Evolutionary conservation across 1,284 basidiomycete species (phyloP).

Genomic region (Inonotus hispidus): DNA sequence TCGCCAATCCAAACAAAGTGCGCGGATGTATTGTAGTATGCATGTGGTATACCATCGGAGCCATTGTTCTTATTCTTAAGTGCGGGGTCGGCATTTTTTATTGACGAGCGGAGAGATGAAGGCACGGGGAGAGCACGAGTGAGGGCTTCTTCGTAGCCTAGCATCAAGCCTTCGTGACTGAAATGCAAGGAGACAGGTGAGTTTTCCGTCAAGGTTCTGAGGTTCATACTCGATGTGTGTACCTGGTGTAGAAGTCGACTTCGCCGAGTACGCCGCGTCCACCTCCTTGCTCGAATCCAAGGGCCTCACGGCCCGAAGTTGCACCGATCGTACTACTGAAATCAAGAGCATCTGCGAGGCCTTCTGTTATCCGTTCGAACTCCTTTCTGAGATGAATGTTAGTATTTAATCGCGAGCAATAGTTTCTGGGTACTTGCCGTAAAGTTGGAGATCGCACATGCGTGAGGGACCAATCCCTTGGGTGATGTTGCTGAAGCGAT

Average conservation of each 20-base stretch:
- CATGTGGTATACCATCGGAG: slow-evolving; percentile 27
- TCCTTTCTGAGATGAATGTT: slow-evolving; percentile 46
- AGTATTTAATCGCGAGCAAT: neutral
- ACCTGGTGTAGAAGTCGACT: slow-evolving; percentile 94
- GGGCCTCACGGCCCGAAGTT: slow-evolving; percentile 44
- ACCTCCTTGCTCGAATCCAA: slow-evolving; percentile 62
- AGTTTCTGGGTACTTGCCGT: slow-evolving; percentile 36
- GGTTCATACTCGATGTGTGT: slow-evolving; percentile 21
- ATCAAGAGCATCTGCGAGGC: slow-evolving; percentile 86
- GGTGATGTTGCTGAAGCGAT: slow-evolving; percentile 69
- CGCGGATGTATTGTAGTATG: slow-evolving; percentile 82
- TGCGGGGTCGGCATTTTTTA: neutral
- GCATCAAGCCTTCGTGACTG: slow-evolving; percentile 91
- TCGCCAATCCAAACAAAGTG: slow-evolving; percentile 99
- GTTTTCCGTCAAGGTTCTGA: neutral
- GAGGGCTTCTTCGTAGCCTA: slow-evolving; percentile 90
- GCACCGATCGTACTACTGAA: slow-evolving; percentile 88
- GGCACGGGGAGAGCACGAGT: slow-evolving; percentile 60
- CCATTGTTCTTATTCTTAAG: neutral
- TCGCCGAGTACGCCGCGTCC: slow-evolving; percentile 76
- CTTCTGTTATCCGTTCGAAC: slow-evolving; percentile 82
- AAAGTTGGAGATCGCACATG: slow-evolving; percentile 85
- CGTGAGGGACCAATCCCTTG: slow-evolving; percentile 86
- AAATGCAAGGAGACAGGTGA: neutral
- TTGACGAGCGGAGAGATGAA: slow-evolving; percentile 20